Evolutionary conservation across 768 basidiomycete species (phyloP).

Genomic region (Suillus bovinus): DNA sequence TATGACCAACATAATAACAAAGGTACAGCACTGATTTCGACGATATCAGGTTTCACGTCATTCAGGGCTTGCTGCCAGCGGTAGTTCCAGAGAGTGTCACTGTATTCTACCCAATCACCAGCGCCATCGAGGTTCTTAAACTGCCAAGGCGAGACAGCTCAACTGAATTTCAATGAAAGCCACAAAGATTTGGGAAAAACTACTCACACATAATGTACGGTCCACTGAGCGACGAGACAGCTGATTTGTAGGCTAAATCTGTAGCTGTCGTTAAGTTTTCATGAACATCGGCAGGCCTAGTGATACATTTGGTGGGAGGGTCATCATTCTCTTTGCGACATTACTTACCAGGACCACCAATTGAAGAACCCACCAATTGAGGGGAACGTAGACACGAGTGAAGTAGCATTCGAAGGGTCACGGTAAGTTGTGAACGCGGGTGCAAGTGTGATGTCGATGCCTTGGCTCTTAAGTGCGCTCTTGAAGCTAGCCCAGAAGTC

Average conservation of each 20-base stretch:
- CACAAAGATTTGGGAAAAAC: neutral
- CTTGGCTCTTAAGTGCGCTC: constrained; percentile 13
- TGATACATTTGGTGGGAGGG: constrained; percentile 5
- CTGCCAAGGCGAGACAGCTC: constrained; percentile 27
- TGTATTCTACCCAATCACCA: constrained; percentile 24
- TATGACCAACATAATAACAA: neutral
- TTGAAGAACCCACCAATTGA: constrained; percentile 34
- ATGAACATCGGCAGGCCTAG: constrained; percentile 23
- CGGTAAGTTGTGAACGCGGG: constrained; percentile 33
- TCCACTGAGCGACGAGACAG: constrained; percentile 19
- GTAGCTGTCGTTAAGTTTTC: constrained; percentile 24
- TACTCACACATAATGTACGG: constrained; percentile 32
- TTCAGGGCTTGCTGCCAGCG: constrained; percentile 28
- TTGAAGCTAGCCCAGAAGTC: constrained; percentile 23
- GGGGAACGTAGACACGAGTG: constrained; percentile 24
- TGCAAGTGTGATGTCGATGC: constrained; percentile 32
- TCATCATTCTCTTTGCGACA: neutral
- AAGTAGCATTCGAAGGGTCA: constrained; percentile 20
- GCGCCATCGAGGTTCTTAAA: constrained; percentile 20
- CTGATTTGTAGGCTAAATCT: constrained; percentile 28
- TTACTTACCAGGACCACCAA: constrained; percentile 34
- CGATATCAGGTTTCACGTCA: constrained; percentile 27
- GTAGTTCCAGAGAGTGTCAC: constrained; percentile 29
- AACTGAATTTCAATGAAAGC: neutral
- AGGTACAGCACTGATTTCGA: constrained; percentile 22